Evolutionary conservation across 306 rosid species (phyloP).

Genomic region (Urtica urens): DNA sequence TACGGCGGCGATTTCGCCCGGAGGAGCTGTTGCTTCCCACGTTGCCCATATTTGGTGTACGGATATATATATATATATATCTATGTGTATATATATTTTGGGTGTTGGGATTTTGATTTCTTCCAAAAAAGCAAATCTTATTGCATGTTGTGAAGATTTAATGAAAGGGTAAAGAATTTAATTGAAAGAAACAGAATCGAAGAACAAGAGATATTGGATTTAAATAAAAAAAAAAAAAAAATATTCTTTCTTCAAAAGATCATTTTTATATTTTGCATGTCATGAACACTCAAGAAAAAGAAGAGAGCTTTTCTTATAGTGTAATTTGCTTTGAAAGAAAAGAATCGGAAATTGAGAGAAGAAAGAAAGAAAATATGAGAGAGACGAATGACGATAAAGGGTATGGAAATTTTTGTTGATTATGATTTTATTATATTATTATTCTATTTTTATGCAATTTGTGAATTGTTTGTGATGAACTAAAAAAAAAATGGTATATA

Average conservation of each 20-base stretch:
- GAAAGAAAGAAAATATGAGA: background rate
- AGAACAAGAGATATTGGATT: too few species aligned
- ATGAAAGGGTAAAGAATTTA: too few species aligned
- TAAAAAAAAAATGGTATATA: slow-evolving; percentile 13
- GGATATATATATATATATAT: background rate
- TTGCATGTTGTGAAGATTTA: too few species aligned
- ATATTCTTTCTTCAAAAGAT: too few species aligned
- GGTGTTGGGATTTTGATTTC: background rate
- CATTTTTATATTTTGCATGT: too few species aligned
- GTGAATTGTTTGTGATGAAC: background rate
- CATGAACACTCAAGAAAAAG: too few species aligned
- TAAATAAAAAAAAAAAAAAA: too few species aligned
- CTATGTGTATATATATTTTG: background rate
- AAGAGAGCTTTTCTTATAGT: background rate
- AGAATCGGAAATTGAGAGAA: slow-evolving; percentile 1
- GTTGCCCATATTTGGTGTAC: slow-evolving; percentile 54
- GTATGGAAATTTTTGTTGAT: too few species aligned
- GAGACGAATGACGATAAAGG: background rate
- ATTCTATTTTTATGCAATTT: too few species aligned
- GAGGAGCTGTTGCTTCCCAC: slow-evolving; percentile 40
- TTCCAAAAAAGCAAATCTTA: too few species aligned
- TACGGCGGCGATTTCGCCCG: slow-evolving; percentile 47
- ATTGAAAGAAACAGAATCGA: too few species aligned
- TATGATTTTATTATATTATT: too few species aligned
- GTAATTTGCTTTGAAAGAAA: background rate